phyloP scores from a whole-genome alignment of 805 yeast genomes.

The Ogataea glucozyma region DNA sequence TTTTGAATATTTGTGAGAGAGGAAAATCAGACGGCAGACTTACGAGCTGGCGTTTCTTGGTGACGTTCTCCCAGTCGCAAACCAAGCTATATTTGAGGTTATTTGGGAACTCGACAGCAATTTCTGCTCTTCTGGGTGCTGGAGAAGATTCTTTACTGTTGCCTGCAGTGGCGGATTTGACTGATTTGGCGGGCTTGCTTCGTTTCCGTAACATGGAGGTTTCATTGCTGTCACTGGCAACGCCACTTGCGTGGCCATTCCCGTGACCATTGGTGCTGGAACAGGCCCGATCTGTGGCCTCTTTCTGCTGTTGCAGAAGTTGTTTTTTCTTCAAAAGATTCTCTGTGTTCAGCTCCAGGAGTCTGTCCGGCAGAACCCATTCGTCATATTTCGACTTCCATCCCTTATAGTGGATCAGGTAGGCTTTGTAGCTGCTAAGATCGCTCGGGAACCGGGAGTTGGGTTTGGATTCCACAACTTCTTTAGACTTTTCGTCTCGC shows the following conservation, averaged over 20 bases:
- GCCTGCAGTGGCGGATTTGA: conserved; percentile 3
- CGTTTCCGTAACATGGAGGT: not conserved
- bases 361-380: conserved; percentile 77
- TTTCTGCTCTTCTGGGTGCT: conserved; percentile 36
- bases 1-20: conserved; percentile 53
- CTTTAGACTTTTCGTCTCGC: conserved; percentile 36
- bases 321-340: conserved; percentile 59
- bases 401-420: conserved; percentile 85
- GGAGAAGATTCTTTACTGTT: conserved; percentile 3
- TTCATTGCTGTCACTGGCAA: not conserved
- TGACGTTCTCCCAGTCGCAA: conserved; percentile 91
- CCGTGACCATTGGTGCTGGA: too few relatives aligned
- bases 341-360: conserved; percentile 68
- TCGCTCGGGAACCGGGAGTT: conserved; percentile 26
- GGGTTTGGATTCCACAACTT: conserved; percentile 34
- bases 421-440: conserved; percentile 32
- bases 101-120: conserved; percentile 61
- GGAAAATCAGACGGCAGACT: conserved; percentile 59
- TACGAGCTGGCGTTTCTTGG: conserved; percentile 74
- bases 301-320: conserved; percentile 14
- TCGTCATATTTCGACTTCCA: conserved; percentile 98
- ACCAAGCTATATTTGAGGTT: conserved; percentile 70
- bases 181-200: not conserved
- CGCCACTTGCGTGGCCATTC: not conserved
- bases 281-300: conserved; percentile 5